phyloP scores from a whole-genome alignment of 495 filamentous ascomycete genomes.

The Entonaema liquescens region DNA sequence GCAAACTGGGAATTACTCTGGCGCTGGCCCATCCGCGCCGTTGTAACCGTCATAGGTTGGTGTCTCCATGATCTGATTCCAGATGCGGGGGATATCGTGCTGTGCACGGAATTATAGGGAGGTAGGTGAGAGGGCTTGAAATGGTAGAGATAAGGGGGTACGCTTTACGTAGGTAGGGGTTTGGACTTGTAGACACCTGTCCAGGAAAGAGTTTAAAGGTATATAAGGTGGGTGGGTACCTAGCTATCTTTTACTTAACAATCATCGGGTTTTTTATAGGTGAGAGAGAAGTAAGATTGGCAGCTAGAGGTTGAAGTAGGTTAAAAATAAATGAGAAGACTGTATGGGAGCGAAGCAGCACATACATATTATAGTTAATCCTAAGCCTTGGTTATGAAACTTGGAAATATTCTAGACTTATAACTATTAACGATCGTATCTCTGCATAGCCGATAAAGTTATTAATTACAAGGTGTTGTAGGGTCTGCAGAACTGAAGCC shows the following conservation, averaged over 20 bases:
- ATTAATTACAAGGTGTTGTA: neutral
- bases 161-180: no score
- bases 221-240: no score
- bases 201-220: no score
- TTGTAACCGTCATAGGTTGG: neutral
- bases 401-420: neutral
- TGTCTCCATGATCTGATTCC: slow-evolving; percentile 34
- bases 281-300: no score
- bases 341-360: neutral
- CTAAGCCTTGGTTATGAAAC: neutral
- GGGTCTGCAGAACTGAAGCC: neutral
- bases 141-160: neutral
- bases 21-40: slow-evolving; percentile 1
- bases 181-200: no score
- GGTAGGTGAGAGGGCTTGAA: neutral
- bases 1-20: slow-evolving; percentile 7
- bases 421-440: neutral
- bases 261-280: no score
- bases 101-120: slow-evolving; percentile 9
- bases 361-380: neutral
- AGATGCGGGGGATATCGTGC: slow-evolving; percentile 10
- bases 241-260: no score
- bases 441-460: neutral
- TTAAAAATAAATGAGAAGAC: no score
- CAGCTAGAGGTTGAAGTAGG: no score